phyloP scores from a whole-genome alignment of 1,284 basidiomycete species.

The Somion occarium region DNA sequence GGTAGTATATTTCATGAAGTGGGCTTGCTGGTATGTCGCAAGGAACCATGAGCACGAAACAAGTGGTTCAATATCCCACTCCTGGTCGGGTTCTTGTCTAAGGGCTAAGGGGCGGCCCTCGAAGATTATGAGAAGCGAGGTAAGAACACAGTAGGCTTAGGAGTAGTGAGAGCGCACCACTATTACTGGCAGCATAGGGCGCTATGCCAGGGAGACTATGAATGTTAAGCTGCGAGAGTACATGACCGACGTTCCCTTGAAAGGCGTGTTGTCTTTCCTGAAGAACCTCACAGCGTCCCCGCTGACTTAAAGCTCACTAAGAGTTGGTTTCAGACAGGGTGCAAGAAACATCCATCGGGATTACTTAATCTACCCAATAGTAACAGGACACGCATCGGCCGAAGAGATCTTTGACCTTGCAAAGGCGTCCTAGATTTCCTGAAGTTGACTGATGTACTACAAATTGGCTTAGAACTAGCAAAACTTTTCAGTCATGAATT shows the following conservation, averaged over 20 bases:
- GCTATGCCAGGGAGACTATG: conserved; percentile 22
- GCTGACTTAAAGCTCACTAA: no score
- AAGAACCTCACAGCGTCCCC: no score
- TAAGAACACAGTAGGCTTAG: conserved; percentile 19
- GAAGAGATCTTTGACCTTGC: conserved; percentile 24
- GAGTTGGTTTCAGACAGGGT: conserved; percentile 32
- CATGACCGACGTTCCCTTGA: conserved; percentile 29
- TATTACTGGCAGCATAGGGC: conserved; percentile 28
- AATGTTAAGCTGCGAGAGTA: conserved; percentile 23
- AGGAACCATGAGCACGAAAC: conserved; percentile 3
- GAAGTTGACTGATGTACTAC: conserved; percentile 29
- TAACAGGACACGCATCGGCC: conserved; percentile 19
- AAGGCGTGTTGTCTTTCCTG: no score
- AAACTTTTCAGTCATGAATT: neutral
- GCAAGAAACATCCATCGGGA: conserved; percentile 26
- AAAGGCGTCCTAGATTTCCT: conserved; percentile 26
- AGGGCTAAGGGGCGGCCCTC: conserved; percentile 30
- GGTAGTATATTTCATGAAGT: no score
- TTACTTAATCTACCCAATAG: conserved; percentile 23
- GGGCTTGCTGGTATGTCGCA: no score
- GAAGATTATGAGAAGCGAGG: no score
- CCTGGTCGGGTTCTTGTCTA: conserved; percentile 29
- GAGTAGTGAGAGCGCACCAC: conserved; percentile 17
- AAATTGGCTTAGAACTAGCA: no score
- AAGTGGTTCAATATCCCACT: conserved; percentile 39